Evolutionary conservation across 495 filamentous ascomycete species (phyloP).

Genomic region (Penicillium paxilli): DNA sequence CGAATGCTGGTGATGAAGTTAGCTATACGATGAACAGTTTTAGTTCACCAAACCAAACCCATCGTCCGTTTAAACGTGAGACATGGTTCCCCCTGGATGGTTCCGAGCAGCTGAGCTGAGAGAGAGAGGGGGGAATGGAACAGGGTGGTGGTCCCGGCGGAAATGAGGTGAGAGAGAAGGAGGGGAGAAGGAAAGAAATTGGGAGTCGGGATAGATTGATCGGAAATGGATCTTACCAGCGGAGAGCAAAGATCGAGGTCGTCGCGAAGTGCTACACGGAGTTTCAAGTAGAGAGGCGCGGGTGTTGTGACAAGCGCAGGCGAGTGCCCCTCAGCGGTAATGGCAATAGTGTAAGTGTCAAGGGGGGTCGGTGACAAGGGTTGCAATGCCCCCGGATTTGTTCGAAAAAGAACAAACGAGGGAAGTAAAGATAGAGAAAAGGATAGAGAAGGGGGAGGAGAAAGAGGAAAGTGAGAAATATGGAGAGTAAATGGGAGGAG

Average conservation of each 20-base stretch:
- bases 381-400: not conserved
- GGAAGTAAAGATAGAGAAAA: not conserved
- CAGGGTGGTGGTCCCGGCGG: constrained; percentile 6
- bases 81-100: constrained; percentile 11
- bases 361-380: not conserved
- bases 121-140: not conserved
- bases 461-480: constrained; percentile 1
- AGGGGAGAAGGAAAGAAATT: constrained; percentile 6
- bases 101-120: constrained; percentile 11
- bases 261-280: constrained; percentile 8
- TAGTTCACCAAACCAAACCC: constrained; percentile 1
- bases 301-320: constrained; percentile 26
- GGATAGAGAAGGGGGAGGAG: not conserved
- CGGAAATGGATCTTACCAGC: constrained; percentile 7
- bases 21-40: constrained; percentile 3
- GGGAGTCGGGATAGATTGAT: constrained; percentile 1
- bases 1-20: constrained; percentile 5
- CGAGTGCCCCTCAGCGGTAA: constrained; percentile 30
- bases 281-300: constrained; percentile 33
- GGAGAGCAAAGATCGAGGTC: not conserved
- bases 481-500: not conserved
- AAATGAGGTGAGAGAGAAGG: constrained; percentile 4
- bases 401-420: too few species aligned
- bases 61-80: constrained; percentile 18
- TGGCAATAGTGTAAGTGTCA: not conserved